Percentiles rank a stretch among this genome's conserved stretches.
These are phyloP conservation scores for Sicyos baderoa DNA, from an alignment of 306 rosid species.

Conservation along the genomic window DNA sequence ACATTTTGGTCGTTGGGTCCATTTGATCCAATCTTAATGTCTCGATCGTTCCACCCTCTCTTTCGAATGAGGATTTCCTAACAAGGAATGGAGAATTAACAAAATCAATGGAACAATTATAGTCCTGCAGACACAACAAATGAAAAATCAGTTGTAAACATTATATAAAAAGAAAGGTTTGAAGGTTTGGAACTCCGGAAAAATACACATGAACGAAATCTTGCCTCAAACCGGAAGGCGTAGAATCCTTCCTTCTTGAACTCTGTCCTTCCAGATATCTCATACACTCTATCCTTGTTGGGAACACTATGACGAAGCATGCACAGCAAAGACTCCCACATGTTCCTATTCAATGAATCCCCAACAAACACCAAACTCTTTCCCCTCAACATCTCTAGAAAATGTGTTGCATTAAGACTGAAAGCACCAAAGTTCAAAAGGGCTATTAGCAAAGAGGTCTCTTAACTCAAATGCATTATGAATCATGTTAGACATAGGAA, in stretches of 20 bases:
- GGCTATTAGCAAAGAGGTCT: neutral
- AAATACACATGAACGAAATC: neutral
- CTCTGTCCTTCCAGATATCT: constrained; percentile 68
- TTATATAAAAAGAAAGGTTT: neutral
- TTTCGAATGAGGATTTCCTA: constrained; percentile 54
- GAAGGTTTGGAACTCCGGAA: neutral
- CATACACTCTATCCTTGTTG: constrained; percentile 55
- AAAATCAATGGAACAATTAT: constrained; percentile 77
- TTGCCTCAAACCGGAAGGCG: constrained; percentile 89
- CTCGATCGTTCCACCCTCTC: constrained; percentile 51
- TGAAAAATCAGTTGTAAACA: neutral
- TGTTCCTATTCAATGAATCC: constrained; percentile 87
- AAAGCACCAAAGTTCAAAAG: constrained; percentile 18
- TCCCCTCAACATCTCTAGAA: constrained; percentile 72
- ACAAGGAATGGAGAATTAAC: constrained; percentile 85
- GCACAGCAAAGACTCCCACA: constrained; percentile 96
- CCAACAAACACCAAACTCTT: constrained; percentile 78
- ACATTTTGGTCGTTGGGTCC: constrained; percentile 59
- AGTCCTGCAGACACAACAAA: constrained; percentile 50
- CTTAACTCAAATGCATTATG: neutral
- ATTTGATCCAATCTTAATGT: constrained; percentile 88
- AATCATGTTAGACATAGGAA: neutral
- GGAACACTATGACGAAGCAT: constrained; percentile 54
- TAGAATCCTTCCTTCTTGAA: constrained; percentile 81
- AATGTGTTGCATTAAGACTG: constrained; percentile 87